A percentile compares a stretch with the other conserved stretches of the same genome.
Conservation (phyloP, 176 grass and related monocot species). For the Aechmea fasciata region DNA sequence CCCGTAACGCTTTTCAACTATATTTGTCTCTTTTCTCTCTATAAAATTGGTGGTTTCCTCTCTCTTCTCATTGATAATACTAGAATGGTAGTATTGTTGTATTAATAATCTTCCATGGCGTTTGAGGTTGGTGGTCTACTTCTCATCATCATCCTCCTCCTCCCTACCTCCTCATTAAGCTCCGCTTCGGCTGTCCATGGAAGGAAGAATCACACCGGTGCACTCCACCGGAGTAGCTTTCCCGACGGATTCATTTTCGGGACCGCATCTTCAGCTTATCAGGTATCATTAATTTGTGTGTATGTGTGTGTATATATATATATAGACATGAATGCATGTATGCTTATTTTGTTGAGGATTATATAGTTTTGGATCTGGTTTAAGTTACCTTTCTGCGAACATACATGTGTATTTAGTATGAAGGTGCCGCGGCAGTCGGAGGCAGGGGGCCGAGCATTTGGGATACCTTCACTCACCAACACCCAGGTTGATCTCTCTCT, state of each 20-base stretch:
- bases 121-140: neutral
- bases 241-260: slow-evolving; percentile 45
- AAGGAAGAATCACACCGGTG: neutral
- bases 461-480: slow-evolving; percentile 40
- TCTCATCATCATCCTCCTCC: neutral
- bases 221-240: slow-evolving; percentile 33
- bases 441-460: slow-evolving; percentile 43
- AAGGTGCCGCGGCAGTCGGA: slow-evolving; percentile 35
- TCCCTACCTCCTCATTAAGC: neutral
- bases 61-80: too few species aligned
- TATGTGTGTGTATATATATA: neutral
- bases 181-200: neutral
- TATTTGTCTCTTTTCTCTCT: too few species aligned
- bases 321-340: neutral
- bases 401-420: slow-evolving; percentile 28
- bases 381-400: neutral
- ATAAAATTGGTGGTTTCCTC: too few species aligned
- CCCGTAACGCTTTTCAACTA: too few species aligned
- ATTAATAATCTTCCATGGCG: neutral
- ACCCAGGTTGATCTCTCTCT: slow-evolving; percentile 25
- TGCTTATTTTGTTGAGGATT: neutral
- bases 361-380: neutral
- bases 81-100: too few species aligned
- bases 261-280: slow-evolving; percentile 34
- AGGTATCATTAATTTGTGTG: too few species aligned